These are phyloP conservation scores for Gossypium arboreum DNA, from an alignment of 345 rosid species.

Conservation along the genomic window DNA sequence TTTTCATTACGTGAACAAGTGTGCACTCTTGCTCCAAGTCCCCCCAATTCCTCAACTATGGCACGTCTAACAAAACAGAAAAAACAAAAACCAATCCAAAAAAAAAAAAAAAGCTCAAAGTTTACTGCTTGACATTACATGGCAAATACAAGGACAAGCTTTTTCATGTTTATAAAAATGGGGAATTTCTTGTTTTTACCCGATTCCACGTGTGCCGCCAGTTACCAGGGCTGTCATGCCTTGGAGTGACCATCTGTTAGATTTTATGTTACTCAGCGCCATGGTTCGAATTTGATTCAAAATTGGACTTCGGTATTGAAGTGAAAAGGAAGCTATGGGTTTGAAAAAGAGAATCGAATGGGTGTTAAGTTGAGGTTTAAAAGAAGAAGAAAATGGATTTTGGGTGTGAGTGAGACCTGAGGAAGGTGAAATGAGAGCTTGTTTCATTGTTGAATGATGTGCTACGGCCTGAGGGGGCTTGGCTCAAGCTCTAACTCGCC, in stretches of 20 bases:
- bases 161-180: background rate
- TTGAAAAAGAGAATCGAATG: background rate
- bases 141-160: background rate
- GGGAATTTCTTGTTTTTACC: conserved; percentile 21
- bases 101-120: background rate
- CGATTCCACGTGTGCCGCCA: conserved; percentile 60
- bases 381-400: conserved; percentile 3
- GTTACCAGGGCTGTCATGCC: conserved; percentile 42
- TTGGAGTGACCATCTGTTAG: conserved; percentile 42
- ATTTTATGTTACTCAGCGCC: background rate
- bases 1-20: conserved; percentile 57
- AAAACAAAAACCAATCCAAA: background rate
- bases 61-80: conserved; percentile 48
- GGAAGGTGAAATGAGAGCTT: background rate
- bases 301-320: conserved; percentile 1
- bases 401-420: background rate
- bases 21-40: conserved; percentile 68
- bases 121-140: background rate
- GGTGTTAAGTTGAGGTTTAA: background rate
- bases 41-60: conserved; percentile 62
- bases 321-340: conserved; percentile 2
- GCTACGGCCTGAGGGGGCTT: background rate
- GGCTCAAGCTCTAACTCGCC: background rate
- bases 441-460: conserved; percentile 4
- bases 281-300: background rate